Evolutionary conservation across 495 filamentous ascomycete species (phyloP), one percentile per base, ranked within the genome.

Genomic region (Daldinia childiae): DNA sequence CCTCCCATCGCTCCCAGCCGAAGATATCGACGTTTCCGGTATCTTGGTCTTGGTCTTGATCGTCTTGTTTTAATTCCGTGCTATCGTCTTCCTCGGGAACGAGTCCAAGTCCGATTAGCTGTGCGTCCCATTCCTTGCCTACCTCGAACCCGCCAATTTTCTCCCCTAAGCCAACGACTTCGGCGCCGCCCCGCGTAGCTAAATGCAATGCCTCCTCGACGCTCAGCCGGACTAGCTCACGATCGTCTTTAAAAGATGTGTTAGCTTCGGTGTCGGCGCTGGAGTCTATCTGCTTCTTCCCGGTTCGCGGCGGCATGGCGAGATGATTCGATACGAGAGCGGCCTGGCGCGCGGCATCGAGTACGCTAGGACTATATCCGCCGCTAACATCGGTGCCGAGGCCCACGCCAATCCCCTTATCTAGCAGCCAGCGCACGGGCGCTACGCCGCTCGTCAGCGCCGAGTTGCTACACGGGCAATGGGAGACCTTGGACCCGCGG

Each of bases 141-240:
- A 90, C 86, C 68, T 90, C 92, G 79, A 97, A 97, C 7, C 80
- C 87, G 4, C 94, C 94, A 21, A 97, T 84, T 68, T 82, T 87
- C 6, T 82, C 83, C 24, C 82, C 85, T 58, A 97, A 79, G 30
- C 92, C 91, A 0, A 97, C 83, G 55, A 93, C 92, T 56, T 87
- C 80, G 0, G 94, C 94, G 0, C 94, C 94, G 9, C 94, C 94
- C 19, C 83, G 79, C 17, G 94, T 97, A 0, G 91, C 94, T 0
- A 98, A 83, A 73, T 92, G 97, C 56, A 99, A 74, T n/a, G 86
- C 92, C 77, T 99, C 95, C 63, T 93, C 90, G n/a, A 95, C 88
- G 54, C 84, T 87, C 48, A 98, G 74, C 73, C 93, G 93, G 3
- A 74, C 76, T 38, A 43, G 60, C 52, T 83, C 81, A 56, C 65